Evolutionary conservation across 2,329 filamentous ascomycete species (phyloP), one percentile per base, ranked within the genome.

Genomic region (Pseudocercospora fijiensis): DNA sequence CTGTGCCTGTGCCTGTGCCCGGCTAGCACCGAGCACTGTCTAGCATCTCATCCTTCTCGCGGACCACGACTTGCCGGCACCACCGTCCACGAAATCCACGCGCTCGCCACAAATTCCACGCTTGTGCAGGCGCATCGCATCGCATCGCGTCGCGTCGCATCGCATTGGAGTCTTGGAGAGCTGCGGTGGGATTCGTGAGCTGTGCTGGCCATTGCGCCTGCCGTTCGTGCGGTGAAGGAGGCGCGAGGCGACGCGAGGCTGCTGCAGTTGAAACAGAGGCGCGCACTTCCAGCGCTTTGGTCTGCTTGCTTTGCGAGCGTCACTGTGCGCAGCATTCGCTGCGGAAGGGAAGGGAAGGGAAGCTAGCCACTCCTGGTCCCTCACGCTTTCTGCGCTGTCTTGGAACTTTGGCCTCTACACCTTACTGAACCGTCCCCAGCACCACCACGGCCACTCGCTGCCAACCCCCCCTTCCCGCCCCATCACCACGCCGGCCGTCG

Each of bases 311-410:
- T 37, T 56, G 49, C 20, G 18, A 59, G 57, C 57, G 41, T 18
- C n/a, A n/a, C n/a, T n/a, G n/a, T 49, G 57, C 41, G 43, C 20
- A 22, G 57, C 30, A 9, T 30, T 28, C 53, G 16, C 11, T 53
- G 61, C 55, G 43, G 53, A 41, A 37, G 33, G 45, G 27, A 24
- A 33, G 28, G 22, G 33, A 47, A 20, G 26, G 56, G n/a, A n/a
- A n/a, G n/a, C n/a, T n/a, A n/a, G n/a, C n/a, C 24, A 28, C 37
- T 45, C 43, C 49, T 53, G 28, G 53, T 56, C 16, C 53, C 53
- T 56, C 53, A 30, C 53, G 53, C 53, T n/a, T 27, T 62, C 55
- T 56, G 45, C 49, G 33, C 37, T 58, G 57, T 56, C 61, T 61
- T 52, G 47, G 49, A 22, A 27, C 24, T 52, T 52, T 43, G 47